Percentiles rank a stretch among this genome's conserved stretches.
Conservation (phyloP, 129 eudicot species). For the Flaveria trinervia region DNA sequence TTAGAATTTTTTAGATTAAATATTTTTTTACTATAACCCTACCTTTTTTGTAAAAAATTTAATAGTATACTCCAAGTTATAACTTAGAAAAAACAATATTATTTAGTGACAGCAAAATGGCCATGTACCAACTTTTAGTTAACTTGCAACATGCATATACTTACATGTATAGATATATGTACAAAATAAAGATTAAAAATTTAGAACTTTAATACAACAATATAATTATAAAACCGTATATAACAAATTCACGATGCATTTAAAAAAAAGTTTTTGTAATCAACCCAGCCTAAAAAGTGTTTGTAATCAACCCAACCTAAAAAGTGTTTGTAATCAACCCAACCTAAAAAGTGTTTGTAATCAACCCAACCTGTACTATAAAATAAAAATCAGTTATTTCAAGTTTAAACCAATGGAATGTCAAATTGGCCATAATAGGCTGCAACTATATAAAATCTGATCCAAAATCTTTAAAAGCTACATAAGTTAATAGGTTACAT, state of each 20-base stretch:
- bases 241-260: neutral
- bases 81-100: too few relatives aligned
- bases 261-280: neutral
- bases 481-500: constrained; percentile 13
- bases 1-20: too few relatives aligned
- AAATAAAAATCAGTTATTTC: neutral
- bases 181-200: too few relatives aligned
- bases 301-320: neutral
- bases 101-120: too few relatives aligned
- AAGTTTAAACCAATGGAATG: neutral
- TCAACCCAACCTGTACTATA: neutral
- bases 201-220: neutral
- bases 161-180: too few relatives aligned
- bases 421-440: constrained; percentile 1
- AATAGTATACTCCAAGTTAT: too few relatives aligned
- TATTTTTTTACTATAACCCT: too few relatives aligned
- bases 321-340: neutral
- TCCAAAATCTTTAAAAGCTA: constrained; percentile 20
- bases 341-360: neutral
- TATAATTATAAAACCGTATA: neutral
- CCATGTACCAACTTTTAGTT: too few relatives aligned
- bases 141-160: too few relatives aligned
- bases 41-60: too few relatives aligned
- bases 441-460: constrained; percentile 14
- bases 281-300: neutral